Percentiles rank a stretch among this genome's conserved stretches.
phyloP scores from a whole-genome alignment of 495 filamentous ascomycete species.

The Hypomontagnella monticulosa region DNA sequence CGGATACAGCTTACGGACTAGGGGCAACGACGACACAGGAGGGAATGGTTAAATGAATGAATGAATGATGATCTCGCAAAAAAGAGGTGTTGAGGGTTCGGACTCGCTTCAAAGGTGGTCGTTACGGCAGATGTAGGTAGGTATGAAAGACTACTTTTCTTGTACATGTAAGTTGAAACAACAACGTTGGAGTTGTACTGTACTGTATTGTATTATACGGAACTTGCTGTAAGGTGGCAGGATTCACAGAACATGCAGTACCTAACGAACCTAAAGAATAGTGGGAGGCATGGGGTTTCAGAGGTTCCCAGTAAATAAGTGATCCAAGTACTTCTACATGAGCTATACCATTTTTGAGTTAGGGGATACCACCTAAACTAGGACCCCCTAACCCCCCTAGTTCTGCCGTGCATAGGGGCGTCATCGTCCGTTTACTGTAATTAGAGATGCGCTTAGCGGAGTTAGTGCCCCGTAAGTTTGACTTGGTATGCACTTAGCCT shows the following conservation, averaged over 20 bases:
- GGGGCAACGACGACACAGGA: too few species aligned
- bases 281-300: slow-evolving; percentile 36
- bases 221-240: too few species aligned
- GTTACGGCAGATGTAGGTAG: background rate
- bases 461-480: slow-evolving; percentile 21
- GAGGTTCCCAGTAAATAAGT: slow-evolving; percentile 3
- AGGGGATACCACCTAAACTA: slow-evolving; percentile 3
- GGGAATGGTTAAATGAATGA: background rate
- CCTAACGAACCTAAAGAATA: background rate
- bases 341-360: background rate
- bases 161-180: slow-evolving; percentile 14
- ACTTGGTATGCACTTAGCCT: slow-evolving; percentile 31
- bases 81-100: background rate
- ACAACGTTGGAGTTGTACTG: slow-evolving; percentile 14
- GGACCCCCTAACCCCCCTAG: slow-evolving; percentile 1
- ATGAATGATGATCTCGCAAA: background rate
- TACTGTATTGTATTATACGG: background rate
- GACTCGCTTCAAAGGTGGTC: slow-evolving; percentile 18
- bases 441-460: slow-evolving; percentile 34
- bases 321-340: background rate
- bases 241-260: too few species aligned
- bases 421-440: slow-evolving; percentile 29
- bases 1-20: too few species aligned
- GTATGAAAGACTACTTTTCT: slow-evolving; percentile 9
- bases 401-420: slow-evolving; percentile 11